Base-by-base conservation (phyloP, 352 stramenopile genomes). In the Phytophthora idaei region DNA sequence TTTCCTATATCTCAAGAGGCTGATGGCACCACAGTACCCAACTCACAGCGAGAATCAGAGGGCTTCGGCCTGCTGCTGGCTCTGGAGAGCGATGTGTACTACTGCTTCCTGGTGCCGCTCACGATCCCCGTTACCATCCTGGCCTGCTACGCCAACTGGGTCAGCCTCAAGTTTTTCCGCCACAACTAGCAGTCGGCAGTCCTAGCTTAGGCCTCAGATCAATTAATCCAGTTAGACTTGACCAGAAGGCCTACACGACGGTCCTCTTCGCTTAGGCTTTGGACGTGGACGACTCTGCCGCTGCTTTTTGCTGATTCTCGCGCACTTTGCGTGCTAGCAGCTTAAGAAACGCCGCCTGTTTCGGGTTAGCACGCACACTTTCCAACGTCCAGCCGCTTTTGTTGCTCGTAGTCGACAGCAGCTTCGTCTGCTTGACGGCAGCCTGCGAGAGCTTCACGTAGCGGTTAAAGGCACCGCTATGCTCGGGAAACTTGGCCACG, bases 91-190 rank as follows among this genome's bases (percentile, higher is more conserved):
- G 86, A 94, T 67, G 73, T 89, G 39, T 92, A 92, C 74, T 94
- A 93, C 69, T 91, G 84, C 59, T 94, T 87, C 60, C 57, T 94
- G 37, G 46, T 93, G 28, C 84, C 86, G 44, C 78, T 92, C 25
- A 94, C 86, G 56, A 87, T 94, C 49, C 84, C 86, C 27, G 80
- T 91, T 47, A 81, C 83, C 28, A 86, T 94, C 53, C 67, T 94
- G 49, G 80, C 83, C 34, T 92, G 83, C 73, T 93, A 93, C 67
- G 69, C 80, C 50, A 92, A 92, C 56, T 94, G 86, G 86, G 84
- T 92, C 63, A 90, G 86, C 64, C 81, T 92, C 73, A 94, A 94
- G 72, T 94, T 92, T 73, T 94, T 94, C 69, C 84, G 84, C 17
- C 84, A 94, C 68, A 94, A 92, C 39, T 92, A 78, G 70, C n/a